These are phyloP conservation scores for Hepatocystis sp. DNA, from an alignment of 169 alveolate species.

Conservation along the genomic window DNA sequence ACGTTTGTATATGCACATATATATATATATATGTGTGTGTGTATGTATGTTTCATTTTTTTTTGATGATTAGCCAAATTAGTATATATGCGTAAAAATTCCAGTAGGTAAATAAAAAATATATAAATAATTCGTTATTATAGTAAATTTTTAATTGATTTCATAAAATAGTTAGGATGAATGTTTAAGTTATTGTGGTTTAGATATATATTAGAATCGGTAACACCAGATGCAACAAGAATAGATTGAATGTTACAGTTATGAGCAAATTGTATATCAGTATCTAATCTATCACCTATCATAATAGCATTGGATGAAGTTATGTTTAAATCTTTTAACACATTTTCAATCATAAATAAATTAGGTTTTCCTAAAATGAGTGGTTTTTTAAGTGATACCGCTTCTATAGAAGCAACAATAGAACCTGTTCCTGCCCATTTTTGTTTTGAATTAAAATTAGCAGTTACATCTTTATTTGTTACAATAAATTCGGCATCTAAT, in stretches of 20 bases:
- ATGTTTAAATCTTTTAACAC: conserved; percentile 45
- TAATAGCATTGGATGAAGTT: conserved; percentile 36
- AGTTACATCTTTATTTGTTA: conserved; percentile 78
- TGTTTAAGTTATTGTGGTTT: conserved; percentile 50
- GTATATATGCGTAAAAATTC: too few species aligned
- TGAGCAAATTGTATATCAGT: conserved; percentile 77
- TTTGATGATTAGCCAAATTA: too few species aligned
- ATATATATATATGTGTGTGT: background rate
- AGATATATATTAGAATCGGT: conserved; percentile 45
- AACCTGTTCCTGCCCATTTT: conserved; percentile 85
- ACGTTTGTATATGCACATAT: background rate
- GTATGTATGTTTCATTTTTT: background rate
- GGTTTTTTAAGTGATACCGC: conserved; percentile 76
- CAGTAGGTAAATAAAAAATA: too few species aligned
- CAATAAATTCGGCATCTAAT: conserved; percentile 77
- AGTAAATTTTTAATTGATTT: too few species aligned
- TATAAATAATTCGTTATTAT: too few species aligned
- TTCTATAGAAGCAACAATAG: conserved; percentile 80
- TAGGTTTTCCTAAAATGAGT: conserved; percentile 78
- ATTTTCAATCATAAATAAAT: conserved; percentile 67
- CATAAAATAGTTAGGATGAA: conserved; percentile 63
- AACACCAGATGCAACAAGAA: conserved; percentile 47
- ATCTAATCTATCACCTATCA: conserved; percentile 77
- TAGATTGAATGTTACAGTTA: conserved; percentile 50
- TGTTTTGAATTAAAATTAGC: conserved; percentile 77